A percentile compares a stretch with the other conserved stretches of the same genome.
phyloP scores from a whole-genome alignment of 176 grass and related monocot species.

The Oryza officinalis region DNA sequence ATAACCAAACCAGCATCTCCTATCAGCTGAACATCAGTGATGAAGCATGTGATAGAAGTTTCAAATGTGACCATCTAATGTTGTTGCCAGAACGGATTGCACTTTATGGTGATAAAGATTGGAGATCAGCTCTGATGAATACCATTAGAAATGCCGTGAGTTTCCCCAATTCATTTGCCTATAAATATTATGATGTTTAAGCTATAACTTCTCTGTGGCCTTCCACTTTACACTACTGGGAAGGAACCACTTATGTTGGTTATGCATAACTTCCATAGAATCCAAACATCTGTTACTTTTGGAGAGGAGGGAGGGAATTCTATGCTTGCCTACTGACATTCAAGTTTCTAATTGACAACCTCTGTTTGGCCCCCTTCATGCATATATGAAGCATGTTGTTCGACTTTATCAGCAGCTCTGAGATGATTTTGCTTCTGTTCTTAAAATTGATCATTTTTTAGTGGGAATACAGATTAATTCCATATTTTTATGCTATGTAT shows the following conservation, averaged over 20 bases:
- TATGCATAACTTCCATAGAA: not conserved
- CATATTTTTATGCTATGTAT: constrained; percentile 6
- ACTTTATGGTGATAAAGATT: constrained; percentile 83
- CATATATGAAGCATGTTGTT: not conserved
- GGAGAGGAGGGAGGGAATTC: not conserved
- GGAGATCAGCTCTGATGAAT: constrained; percentile 63
- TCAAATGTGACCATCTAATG: constrained; percentile 43
- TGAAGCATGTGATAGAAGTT: constrained; percentile 28
- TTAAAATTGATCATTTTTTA: constrained; percentile 6
- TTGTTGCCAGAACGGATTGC: constrained; percentile 74
- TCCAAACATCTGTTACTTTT: constrained; percentile 7
- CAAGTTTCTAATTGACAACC: not conserved
- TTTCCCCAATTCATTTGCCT: constrained; percentile 33
- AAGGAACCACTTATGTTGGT: not conserved
- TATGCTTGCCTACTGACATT: constrained; percentile 6
- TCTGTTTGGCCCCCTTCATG: not conserved
- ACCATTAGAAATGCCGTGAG: constrained; percentile 71
- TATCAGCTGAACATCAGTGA: constrained; percentile 50
- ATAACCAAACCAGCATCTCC: constrained; percentile 80
- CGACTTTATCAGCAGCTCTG: not conserved
- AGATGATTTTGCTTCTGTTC: not conserved
- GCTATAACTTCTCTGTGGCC: constrained; percentile 4
- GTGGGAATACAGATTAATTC: not conserved
- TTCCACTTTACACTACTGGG: not conserved
- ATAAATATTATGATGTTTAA: constrained; percentile 4